Conservation (phyloP, 2,329 filamentous ascomycete species). For the Claviceps paspali region DNA sequence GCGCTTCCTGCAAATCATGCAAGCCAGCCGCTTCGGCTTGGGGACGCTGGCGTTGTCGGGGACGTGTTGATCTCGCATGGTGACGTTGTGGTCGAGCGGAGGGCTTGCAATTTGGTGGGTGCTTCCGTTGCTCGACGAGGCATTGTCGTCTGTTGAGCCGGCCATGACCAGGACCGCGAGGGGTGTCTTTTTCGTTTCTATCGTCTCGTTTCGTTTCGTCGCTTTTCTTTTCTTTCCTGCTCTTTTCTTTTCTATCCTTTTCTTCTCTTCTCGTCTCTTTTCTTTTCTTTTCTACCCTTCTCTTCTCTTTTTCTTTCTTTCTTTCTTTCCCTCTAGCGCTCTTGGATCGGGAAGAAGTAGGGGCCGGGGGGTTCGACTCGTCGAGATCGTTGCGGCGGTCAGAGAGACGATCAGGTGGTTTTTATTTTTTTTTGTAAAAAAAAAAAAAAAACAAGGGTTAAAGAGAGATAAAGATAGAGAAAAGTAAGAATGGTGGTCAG, state of each 20-base stretch:
- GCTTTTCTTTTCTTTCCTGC: neutral
- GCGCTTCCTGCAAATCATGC: slow-evolving; percentile 81
- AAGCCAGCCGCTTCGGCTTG: slow-evolving; percentile 85
- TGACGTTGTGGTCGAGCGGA: slow-evolving; percentile 19
- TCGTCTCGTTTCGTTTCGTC: too few relatives aligned
- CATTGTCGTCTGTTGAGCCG: slow-evolving; percentile 24
- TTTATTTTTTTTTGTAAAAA: too few relatives aligned
- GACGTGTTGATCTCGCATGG: slow-evolving; percentile 23
- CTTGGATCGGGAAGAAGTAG: too few relatives aligned
- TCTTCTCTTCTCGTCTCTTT: neutral
- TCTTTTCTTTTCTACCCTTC: neutral
- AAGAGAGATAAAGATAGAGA: too few relatives aligned
- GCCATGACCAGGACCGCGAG: slow-evolving; percentile 13
- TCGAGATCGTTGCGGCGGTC: too few relatives aligned
- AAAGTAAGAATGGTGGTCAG: too few relatives aligned
- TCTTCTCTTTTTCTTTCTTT: neutral
- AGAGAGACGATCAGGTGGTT: too few relatives aligned
- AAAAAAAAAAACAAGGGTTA: too few relatives aligned
- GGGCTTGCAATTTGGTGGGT: slow-evolving; percentile 14
- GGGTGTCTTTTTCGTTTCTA: too few relatives aligned
- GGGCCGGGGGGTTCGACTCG: too few relatives aligned
- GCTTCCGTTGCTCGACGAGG: slow-evolving; percentile 17
- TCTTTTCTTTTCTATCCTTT: neutral
- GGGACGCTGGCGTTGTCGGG: slow-evolving; percentile 44
- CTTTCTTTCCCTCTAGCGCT: neutral